Base-by-base conservation (phyloP, 2,329 filamentous ascomycete genomes). In the Orbilia ellipsospora region DNA sequence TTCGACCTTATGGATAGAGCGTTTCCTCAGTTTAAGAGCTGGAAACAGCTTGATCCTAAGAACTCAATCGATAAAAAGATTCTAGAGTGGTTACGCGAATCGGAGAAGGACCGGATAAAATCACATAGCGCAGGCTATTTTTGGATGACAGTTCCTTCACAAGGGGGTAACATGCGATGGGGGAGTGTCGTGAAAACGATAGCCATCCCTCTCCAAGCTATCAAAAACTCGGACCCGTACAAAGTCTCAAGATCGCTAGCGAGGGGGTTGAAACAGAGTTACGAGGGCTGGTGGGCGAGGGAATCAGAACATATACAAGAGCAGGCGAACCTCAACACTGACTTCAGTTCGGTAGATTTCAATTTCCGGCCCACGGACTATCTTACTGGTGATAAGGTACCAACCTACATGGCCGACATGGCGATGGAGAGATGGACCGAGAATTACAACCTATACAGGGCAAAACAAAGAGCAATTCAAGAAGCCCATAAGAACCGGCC, bases 271-370 rank as follows among this genome's bases (percentile, higher is more conserved):
- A 48, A 52, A 18, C 26, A 16, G 0, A 16, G 3, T 16, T 64
- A 68, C 8, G 31, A 12, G 8, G 28, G 20, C 2, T 74, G 70
- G 70, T 52, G 64, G 36, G 26, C 20, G 20, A 20, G 16, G 10
- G 55, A 74, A 15, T 15, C 36, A 16, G 16, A n/a, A 6, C 62
- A 50, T 23, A 12, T 18, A 6, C 31, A 48, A 2, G n/a, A 65
- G 28, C 61, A 62, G 48, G 40, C 44, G 20, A 26, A 40, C 4
- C 48, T 73, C 1, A 31, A 62, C 20, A 52, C 44, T 3, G 56
- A 66, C 20, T 62, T 73, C n/a, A 56, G 45, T 7, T 66, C 69
- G 12, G n/a, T 26, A 13, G 56, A n/a, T 1, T 73, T 73, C 56
- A 73, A 73, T 28, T 67, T 73, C 23, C 15, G 42, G 4, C 61